Percentiles rank a stretch among this genome's conserved stretches.
Evolutionary conservation across 176 grass and related monocot genomes (phyloP).

Genomic region (Carex scoparia): DNA sequence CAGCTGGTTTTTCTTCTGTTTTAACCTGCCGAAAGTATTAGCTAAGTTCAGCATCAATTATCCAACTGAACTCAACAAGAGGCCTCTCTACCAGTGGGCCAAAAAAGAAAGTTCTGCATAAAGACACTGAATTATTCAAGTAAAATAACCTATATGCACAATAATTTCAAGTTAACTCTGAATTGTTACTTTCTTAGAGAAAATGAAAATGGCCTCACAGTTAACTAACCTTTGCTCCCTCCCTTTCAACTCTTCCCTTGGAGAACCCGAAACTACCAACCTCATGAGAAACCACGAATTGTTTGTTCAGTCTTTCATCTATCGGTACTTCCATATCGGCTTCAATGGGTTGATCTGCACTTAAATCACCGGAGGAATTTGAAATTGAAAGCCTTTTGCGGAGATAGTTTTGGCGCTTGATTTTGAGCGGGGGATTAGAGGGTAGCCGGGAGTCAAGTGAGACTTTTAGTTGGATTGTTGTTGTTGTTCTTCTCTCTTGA

Average conservation of each 20-base stretch:
- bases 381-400: conserved; percentile 16
- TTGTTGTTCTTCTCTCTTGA: not conserved
- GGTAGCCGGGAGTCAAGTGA: not conserved
- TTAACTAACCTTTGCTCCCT: not conserved
- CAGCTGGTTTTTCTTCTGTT: not conserved
- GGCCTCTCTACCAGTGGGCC: not conserved
- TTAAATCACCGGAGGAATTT: not conserved
- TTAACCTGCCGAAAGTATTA: not conserved
- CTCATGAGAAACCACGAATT: not conserved
- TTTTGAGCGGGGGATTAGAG: conserved; percentile 15
- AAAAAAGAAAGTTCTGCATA: not conserved
- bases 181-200: not conserved
- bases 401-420: conserved; percentile 35
- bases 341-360: not conserved
- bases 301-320: not conserved
- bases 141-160: not conserved
- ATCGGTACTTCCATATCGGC: not conserved
- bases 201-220: not conserved
- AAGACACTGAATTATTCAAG: not conserved
- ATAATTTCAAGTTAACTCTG: not conserved
- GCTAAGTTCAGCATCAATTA: not conserved
- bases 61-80: not conserved
- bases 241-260: no score
- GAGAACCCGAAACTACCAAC: not conserved
- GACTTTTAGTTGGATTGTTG: not conserved